Evolutionary conservation across 164 flowering plant species (phyloP), one percentile per base, ranked within the genome.

Genomic region (Litsea cubeba): DNA sequence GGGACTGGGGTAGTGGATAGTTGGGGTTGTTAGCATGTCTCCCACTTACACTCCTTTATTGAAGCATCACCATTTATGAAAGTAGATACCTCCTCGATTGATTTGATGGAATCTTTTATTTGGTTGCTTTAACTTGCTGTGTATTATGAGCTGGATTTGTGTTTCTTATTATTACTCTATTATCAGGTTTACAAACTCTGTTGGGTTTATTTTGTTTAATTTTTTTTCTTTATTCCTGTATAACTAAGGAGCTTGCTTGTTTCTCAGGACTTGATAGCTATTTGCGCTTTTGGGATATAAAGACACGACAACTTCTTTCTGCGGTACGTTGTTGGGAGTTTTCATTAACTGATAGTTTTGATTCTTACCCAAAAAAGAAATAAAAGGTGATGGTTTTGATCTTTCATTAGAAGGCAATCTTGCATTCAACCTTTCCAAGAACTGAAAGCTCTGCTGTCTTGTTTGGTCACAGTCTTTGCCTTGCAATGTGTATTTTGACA

Each of bases 241-340:
- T 23, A 77, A 62, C 58, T 69, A 32, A 72, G 64, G 25, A 18
- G 6, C 58, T 76, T 58, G 68, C 62, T 75, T 79, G 49, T 35
- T 70, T 51, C 62, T 75, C 73, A 95, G 99, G 99, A 40, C 79
- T 95, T 64, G 99, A 95, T 75, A 81, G 97, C 74, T 94, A 90
- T 76, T 73, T 93, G 79, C 97, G 99, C 62, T 68, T 95, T 72
- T 95, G 98, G 98, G 92, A 95, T 82, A 69, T 79, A 73, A 77
- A 87, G 50, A 81, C 98, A 32, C 81, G 98, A 18, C 92, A 95
- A 74, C 95, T 87, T 81, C 91, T 95, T 76, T 85, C 97, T 72
- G 88, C 94, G 83, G 99, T 95, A 89, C 69, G 88, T 76, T 67
- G 11, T 60, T 40, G 2, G 23, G 69, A 30, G 17, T 73, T 24